Conservation (phyloP, 352 stramenopile species). For the Globisporangium cystogenes region DNA sequence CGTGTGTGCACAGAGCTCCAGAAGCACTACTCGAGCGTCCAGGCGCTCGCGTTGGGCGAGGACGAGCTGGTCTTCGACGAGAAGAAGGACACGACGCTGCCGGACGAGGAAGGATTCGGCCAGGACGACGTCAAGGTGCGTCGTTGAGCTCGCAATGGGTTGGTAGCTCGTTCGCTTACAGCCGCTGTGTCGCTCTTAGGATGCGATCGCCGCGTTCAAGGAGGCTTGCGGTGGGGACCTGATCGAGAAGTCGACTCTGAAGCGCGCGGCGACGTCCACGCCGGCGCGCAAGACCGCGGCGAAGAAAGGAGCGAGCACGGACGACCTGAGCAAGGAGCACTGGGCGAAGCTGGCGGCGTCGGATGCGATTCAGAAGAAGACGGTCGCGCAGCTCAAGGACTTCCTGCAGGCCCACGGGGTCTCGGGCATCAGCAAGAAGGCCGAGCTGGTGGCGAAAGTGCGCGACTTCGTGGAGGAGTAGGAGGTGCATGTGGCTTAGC, state of each 20-base stretch:
- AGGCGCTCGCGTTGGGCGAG: slow-evolving; percentile 70
- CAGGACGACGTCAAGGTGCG: slow-evolving; percentile 60
- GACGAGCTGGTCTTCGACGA: slow-evolving; percentile 76
- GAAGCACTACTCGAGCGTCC: slow-evolving; percentile 79
- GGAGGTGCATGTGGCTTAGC: neutral
- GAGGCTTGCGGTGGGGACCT: slow-evolving; percentile 45
- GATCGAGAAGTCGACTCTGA: slow-evolving; percentile 40
- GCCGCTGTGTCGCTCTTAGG: too few relatives aligned
- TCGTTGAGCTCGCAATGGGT: too few relatives aligned
- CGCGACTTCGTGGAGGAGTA: slow-evolving; percentile 34
- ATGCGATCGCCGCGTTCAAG: slow-evolving; percentile 37
- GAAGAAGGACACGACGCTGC: slow-evolving; percentile 66
- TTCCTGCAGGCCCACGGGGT: slow-evolving; percentile 53
- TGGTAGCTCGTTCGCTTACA: too few relatives aligned
- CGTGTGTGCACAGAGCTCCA: slow-evolving; percentile 48
- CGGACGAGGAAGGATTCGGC: slow-evolving; percentile 62
- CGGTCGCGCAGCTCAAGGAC: slow-evolving; percentile 55
- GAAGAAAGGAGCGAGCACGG: slow-evolving; percentile 37
- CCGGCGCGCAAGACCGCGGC: slow-evolving; percentile 15
- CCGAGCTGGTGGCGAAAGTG: slow-evolving; percentile 50
- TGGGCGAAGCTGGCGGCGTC: slow-evolving; percentile 44
- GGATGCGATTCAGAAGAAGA: slow-evolving; percentile 68
- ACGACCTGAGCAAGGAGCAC: slow-evolving; percentile 38
- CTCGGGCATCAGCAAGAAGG: slow-evolving; percentile 43
- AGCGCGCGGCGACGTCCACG: slow-evolving; percentile 33